A percentile compares a stretch with the other conserved stretches of the same genome.
Conservation (phyloP, 441 rosid species). For the Pelargonium fulgidum region DNA sequence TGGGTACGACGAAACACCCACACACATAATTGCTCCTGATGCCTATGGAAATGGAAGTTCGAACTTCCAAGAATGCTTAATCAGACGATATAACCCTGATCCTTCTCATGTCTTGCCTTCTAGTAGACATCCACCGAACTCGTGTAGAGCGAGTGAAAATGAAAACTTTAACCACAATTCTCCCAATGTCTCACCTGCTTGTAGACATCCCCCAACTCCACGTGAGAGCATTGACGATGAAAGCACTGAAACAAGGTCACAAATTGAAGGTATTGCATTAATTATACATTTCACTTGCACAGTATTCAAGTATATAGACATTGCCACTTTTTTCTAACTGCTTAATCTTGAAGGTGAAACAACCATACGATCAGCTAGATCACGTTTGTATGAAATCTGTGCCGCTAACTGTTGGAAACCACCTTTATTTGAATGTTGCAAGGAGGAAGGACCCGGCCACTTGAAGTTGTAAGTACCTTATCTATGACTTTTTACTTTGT, state of each 20-base stretch:
- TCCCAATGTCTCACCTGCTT: conserved; percentile 22
- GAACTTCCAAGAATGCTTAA: conserved; percentile 28
- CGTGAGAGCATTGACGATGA: conserved; percentile 22
- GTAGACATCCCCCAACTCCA: conserved; percentile 16
- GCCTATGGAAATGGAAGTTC: conserved; percentile 24
- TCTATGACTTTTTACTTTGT: conserved; percentile 2
- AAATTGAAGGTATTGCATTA: conserved; percentile 26
- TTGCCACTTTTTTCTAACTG: conserved; percentile 16
- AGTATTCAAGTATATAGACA: conserved; percentile 8
- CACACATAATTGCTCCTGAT: conserved; percentile 37
- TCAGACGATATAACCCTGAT: conserved; percentile 17
- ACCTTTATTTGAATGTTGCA: conserved; percentile 64
- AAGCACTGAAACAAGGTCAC: conserved; percentile 22
- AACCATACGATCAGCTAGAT: conserved; percentile 42
- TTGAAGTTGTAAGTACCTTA: conserved; percentile 48
- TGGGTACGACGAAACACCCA: conserved; percentile 73
- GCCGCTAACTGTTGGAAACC: conserved; percentile 67
- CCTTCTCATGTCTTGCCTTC: conserved; percentile 20
- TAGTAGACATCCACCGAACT: conserved; percentile 11
- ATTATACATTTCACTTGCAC: conserved; percentile 10
- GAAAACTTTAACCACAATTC: conserved; percentile 17
- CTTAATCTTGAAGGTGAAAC: conserved; percentile 38
- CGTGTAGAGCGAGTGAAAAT: conserved; percentile 19
- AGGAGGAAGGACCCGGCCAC: conserved; percentile 78
- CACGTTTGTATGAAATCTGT: conserved; percentile 61